These are phyloP conservation scores for Fragaria nilgerrensis DNA, from an alignment of 306 rosid species.

Conservation along the genomic window DNA sequence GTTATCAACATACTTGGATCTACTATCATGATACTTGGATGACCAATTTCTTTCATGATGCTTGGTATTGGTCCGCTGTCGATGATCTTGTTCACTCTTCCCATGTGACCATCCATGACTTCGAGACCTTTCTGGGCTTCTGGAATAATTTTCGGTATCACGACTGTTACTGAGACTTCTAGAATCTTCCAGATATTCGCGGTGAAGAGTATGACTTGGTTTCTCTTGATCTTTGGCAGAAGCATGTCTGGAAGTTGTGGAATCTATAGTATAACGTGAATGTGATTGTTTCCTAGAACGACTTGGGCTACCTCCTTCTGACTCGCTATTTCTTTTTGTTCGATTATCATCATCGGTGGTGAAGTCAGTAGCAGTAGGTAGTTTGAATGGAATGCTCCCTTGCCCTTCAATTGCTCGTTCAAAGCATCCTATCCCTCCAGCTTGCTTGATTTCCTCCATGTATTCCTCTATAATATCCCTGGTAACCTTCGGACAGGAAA, in stretches of 20 bases:
- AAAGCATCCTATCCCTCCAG: slow-evolving; percentile 65
- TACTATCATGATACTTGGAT: slow-evolving; percentile 21
- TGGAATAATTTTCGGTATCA: slow-evolving; percentile 36
- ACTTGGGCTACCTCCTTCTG: slow-evolving; percentile 31
- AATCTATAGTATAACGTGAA: slow-evolving; percentile 26
- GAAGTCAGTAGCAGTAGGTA: slow-evolving; percentile 32
- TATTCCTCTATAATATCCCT: slow-evolving; percentile 76
- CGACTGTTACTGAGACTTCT: slow-evolving; percentile 24
- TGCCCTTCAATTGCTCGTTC: slow-evolving; percentile 44
- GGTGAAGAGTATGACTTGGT: slow-evolving; percentile 33
- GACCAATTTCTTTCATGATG: slow-evolving; percentile 21
- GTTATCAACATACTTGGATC: slow-evolving; percentile 21
- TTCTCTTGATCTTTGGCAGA: slow-evolving; percentile 32
- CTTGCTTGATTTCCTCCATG: slow-evolving; percentile 80
- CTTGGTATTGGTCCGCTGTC: slow-evolving; percentile 23
- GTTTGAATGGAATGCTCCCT: slow-evolving; percentile 31
- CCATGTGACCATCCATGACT: slow-evolving; percentile 40
- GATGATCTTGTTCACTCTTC: slow-evolving; percentile 36
- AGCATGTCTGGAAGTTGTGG: slow-evolving; percentile 29
- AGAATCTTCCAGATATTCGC: slow-evolving; percentile 37
- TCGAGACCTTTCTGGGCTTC: slow-evolving; percentile 51
- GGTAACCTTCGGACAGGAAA: slow-evolving; percentile 52
- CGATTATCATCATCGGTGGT: slow-evolving; percentile 33
- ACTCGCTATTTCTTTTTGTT: slow-evolving; percentile 28
- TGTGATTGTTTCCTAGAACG: slow-evolving; percentile 34